phyloP scores from a whole-genome alignment of 2,329 filamentous ascomycete genomes.

The Ceratocystis destructans region DNA sequence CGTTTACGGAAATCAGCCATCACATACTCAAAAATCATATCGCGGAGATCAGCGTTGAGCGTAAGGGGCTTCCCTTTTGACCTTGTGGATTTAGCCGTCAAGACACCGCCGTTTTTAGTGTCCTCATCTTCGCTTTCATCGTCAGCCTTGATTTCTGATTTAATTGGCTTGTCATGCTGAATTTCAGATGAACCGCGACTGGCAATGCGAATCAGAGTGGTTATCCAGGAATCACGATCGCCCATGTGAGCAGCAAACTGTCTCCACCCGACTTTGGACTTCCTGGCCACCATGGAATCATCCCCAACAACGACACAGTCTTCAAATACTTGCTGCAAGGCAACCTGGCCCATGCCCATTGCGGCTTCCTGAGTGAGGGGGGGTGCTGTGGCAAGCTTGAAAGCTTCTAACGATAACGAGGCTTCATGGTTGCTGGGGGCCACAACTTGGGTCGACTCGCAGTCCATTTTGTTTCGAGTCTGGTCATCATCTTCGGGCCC shows the following conservation, averaged over 20 bases:
- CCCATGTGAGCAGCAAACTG: constrained; percentile 72
- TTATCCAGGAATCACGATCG: constrained; percentile 82
- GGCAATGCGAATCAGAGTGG: constrained; percentile 70
- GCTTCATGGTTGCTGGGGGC: constrained; percentile 25
- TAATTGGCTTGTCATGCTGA: constrained; percentile 23
- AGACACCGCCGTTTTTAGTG: background rate
- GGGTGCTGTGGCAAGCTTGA: constrained; percentile 65
- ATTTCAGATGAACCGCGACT: constrained; percentile 11
- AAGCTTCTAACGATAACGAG: constrained; percentile 57
- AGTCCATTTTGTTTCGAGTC: constrained; percentile 62
- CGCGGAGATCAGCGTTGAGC: constrained; percentile 59
- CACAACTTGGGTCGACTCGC: constrained; percentile 40
- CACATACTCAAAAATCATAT: constrained; percentile 70
- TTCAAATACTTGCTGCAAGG: constrained; percentile 20
- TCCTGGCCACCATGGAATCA: constrained; percentile 44
- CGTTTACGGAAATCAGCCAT: constrained; percentile 83
- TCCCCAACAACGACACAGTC: constrained; percentile 52
- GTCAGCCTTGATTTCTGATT: background rate
- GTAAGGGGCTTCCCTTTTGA: constrained; percentile 24
- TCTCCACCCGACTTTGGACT: constrained; percentile 60
- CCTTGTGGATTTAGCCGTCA: constrained; percentile 15
- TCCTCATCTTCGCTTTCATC: constrained; percentile 20
- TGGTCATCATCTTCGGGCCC: constrained; percentile 65
- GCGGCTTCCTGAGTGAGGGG: constrained; percentile 48
- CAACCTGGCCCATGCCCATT: constrained; percentile 19